These are phyloP conservation scores for Allodekkera sacchari DNA, from an alignment of 805 yeast genomes.

Conservation along the genomic window DNA sequence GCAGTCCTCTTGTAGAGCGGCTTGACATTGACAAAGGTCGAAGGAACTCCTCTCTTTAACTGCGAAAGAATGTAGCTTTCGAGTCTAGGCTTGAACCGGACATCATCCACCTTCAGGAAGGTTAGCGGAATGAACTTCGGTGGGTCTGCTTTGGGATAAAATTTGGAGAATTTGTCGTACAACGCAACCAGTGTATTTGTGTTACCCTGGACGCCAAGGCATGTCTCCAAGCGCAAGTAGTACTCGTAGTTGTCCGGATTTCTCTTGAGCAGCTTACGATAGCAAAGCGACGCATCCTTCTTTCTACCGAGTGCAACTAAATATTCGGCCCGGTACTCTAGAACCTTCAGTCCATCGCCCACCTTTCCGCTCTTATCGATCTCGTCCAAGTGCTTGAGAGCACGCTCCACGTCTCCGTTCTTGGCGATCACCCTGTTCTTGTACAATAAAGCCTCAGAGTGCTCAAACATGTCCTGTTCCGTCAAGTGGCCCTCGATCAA, in stretches of 20 bases:
- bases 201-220: conserved; percentile 44
- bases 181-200: conserved; percentile 42
- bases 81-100: conserved; percentile 35
- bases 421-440: conserved; percentile 59
- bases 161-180: conserved; percentile 54
- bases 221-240: conserved; percentile 56
- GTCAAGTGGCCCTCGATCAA: conserved; percentile 60
- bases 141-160: conserved; percentile 81
- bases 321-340: conserved; percentile 62
- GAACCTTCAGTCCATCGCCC: conserved; percentile 40
- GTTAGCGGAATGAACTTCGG: conserved; percentile 72
- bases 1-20: conserved; percentile 53
- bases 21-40: conserved; percentile 79
- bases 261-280: conserved; percentile 65
- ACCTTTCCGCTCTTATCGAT: conserved; percentile 41
- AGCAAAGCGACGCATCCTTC: conserved; percentile 60
- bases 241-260: conserved; percentile 75
- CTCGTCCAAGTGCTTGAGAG: conserved; percentile 51
- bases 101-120: conserved; percentile 44
- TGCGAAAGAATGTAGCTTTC: conserved; percentile 49
- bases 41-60: conserved; percentile 78
- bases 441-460: conserved; percentile 72
- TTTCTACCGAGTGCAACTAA: conserved; percentile 46
- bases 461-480: conserved; percentile 63
- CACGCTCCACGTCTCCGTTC: conserved; percentile 54